phyloP scores from a whole-genome alignment of 371 early-diverging fungal genomes.

The Mucor mucedo region DNA sequence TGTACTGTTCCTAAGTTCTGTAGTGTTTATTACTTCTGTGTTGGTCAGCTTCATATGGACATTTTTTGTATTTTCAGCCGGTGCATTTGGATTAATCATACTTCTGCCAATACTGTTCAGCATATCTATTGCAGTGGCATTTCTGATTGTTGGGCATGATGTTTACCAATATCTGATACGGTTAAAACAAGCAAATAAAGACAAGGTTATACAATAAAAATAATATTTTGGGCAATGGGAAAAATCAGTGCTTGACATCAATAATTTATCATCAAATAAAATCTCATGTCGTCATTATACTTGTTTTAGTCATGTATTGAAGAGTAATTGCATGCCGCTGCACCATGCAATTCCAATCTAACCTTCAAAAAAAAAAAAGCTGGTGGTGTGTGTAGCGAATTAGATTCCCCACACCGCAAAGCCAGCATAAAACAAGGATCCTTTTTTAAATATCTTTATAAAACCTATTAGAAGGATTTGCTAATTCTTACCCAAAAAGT shows the following conservation, averaged over 20 bases:
- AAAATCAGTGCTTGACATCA: not conserved
- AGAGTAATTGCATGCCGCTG: too few species aligned
- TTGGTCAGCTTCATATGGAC: conserved; percentile 4
- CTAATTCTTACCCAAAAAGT: not conserved
- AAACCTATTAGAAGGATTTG: not conserved
- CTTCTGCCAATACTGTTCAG: conserved; percentile 4
- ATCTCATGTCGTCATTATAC: not conserved
- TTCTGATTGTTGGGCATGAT: conserved; percentile 4
- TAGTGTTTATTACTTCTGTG: not conserved
- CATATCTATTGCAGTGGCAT: not conserved
- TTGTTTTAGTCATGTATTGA: too few species aligned
- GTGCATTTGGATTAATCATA: conserved; percentile 7
- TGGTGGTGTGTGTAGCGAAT: not conserved
- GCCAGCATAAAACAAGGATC: conserved; percentile 14
- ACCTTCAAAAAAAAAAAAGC: not conserved
- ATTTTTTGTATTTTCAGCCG: conserved; percentile 9
- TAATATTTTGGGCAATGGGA: not conserved
- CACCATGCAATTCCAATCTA: too few species aligned
- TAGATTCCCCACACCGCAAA: not conserved
- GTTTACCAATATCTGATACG: conserved; percentile 4
- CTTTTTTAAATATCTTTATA: conserved; percentile 5
- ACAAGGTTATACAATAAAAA: not conserved
- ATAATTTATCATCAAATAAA: too few species aligned
- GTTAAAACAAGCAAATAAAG: conserved; percentile 14
- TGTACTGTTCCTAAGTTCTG: not conserved